Evolutionary conservation across 176 grass and related monocot genomes (phyloP).

Genomic region (Aegilops sharonensis): DNA sequence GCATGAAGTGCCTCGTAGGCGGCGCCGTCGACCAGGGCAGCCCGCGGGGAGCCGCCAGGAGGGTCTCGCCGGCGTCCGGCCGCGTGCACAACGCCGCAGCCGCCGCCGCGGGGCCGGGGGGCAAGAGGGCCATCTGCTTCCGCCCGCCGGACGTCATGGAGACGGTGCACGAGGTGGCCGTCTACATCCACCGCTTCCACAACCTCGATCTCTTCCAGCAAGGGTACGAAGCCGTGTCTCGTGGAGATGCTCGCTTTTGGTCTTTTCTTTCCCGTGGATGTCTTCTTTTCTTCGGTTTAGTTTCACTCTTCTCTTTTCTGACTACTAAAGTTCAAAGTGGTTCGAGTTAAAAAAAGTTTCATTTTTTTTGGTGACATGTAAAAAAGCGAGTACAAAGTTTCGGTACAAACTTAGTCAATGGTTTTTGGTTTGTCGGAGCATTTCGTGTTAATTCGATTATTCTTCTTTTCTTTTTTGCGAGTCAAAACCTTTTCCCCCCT

Average conservation of each 20-base stretch:
- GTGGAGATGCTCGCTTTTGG: conserved; percentile 5
- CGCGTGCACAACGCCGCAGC: conserved; percentile 41
- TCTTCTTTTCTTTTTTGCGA: neutral
- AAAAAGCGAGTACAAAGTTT: neutral
- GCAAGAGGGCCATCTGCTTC: conserved; percentile 32
- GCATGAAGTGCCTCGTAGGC: conserved; percentile 67
- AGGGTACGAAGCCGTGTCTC: conserved; percentile 46
- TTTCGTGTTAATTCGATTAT: neutral
- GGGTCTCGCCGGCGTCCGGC: conserved; percentile 56
- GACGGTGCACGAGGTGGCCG: conserved; percentile 88
- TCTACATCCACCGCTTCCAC: conserved; percentile 97
- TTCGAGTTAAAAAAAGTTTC: neutral
- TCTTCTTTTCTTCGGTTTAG: conserved; percentile 34
- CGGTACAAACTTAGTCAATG: too few species aligned
- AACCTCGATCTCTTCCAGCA: conserved; percentile 99
- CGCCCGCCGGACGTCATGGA: conserved; percentile 68
- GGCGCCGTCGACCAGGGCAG: conserved; percentile 58
- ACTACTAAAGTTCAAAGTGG: conserved; percentile 26
- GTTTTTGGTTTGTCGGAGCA: conserved; percentile 17
- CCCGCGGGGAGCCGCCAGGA: conserved; percentile 45
- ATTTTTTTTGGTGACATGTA: neutral
- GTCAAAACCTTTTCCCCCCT: neutral
- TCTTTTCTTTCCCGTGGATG: neutral
- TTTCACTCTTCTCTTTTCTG: conserved; percentile 15
- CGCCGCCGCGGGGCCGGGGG: neutral